Conservation (phyloP, 495 filamentous ascomycete species). For the Clohesyomyces aquaticus region DNA sequence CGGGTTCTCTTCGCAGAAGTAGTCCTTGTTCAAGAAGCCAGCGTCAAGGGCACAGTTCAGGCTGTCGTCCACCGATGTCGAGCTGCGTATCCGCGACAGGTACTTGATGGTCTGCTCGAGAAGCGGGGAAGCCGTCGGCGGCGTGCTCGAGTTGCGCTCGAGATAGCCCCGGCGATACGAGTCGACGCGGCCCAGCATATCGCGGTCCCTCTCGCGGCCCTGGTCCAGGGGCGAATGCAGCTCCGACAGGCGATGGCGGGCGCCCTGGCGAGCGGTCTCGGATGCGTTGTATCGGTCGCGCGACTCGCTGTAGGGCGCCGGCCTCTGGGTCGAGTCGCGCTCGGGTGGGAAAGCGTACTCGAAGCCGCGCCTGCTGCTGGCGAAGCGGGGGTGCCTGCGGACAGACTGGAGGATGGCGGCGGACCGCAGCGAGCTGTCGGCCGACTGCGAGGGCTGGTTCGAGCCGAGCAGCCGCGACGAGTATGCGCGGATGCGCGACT, state of each 20-base stretch:
- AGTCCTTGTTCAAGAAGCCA: conserved; percentile 53
- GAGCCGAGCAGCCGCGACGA: conserved; percentile 54
- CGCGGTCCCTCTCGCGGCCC: conserved; percentile 55
- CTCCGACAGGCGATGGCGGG: conserved; percentile 36
- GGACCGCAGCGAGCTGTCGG: conserved; percentile 38
- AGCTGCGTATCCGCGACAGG: conserved; percentile 63
- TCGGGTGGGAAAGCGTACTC: conserved; percentile 30
- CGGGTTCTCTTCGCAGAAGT: conserved; percentile 55
- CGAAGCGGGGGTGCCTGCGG: conserved; percentile 38
- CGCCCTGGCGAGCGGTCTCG: conserved; percentile 30
- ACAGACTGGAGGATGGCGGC: conserved; percentile 41
- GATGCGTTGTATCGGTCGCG: conserved; percentile 19
- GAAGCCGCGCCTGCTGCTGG: conserved; percentile 31
- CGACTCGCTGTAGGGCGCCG: conserved; percentile 14
- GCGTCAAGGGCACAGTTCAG: conserved; percentile 55
- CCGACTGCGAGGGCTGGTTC: conserved; percentile 41
- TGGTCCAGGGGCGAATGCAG: conserved; percentile 40
- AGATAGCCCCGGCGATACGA: conserved; percentile 58
- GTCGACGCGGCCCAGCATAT: conserved; percentile 54
- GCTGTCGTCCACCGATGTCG: conserved; percentile 60
- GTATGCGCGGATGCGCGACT: conserved; percentile 30
- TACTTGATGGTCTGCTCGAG: conserved; percentile 69
- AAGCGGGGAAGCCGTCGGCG: conserved; percentile 42
- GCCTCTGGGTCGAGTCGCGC: conserved; percentile 29
- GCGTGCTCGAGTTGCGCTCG: conserved; percentile 43